phyloP scores from a whole-genome alignment of 2,329 filamentous ascomycete genomes.

The Zasmidium citrigriseum region DNA sequence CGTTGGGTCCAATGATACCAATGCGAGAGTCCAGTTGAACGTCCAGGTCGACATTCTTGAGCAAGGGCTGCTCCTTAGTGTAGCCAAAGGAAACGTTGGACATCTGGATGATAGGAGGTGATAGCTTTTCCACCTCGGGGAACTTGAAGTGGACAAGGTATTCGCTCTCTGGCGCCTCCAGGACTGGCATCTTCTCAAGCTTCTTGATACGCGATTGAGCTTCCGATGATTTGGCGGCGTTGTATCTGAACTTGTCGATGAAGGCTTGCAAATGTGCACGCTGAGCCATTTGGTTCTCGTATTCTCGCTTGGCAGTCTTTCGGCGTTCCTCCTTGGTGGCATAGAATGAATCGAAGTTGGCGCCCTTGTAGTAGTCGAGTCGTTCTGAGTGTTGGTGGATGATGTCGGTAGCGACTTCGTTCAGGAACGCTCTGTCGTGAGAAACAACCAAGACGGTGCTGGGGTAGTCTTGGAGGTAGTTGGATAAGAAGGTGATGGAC shows the following conservation, averaged over 20 bases:
- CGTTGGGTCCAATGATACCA: constrained; percentile 98
- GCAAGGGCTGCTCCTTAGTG: constrained; percentile 72
- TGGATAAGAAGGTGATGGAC: constrained; percentile 97
- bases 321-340: constrained; percentile 94
- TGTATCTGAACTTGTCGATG: constrained; percentile 99
- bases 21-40: constrained; percentile 98
- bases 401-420: constrained; percentile 98
- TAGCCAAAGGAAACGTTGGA: constrained; percentile 90
- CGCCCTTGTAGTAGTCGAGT: constrained; percentile 96
- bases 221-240: constrained; percentile 97
- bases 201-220: constrained; percentile 99
- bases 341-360: constrained; percentile 96
- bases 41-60: constrained; percentile 87
- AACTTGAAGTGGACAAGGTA: constrained; percentile 98
- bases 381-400: constrained; percentile 97
- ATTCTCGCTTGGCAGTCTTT: constrained; percentile 95
- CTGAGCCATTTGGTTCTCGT: constrained; percentile 96
- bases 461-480: constrained; percentile 90
- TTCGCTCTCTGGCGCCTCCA: constrained; percentile 87
- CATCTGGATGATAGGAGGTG: constrained; percentile 98
- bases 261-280: constrained; percentile 93
- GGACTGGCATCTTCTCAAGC: constrained; percentile 90
- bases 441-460: constrained; percentile 95
- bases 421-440: constrained; percentile 98
- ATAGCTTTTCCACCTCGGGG: constrained; percentile 95